A percentile compares a stretch with the other conserved stretches of the same genome.
These are phyloP conservation scores for Phycomyces nitens DNA, from an alignment of 192 early-diverging fungal species.

Conservation along the genomic window DNA sequence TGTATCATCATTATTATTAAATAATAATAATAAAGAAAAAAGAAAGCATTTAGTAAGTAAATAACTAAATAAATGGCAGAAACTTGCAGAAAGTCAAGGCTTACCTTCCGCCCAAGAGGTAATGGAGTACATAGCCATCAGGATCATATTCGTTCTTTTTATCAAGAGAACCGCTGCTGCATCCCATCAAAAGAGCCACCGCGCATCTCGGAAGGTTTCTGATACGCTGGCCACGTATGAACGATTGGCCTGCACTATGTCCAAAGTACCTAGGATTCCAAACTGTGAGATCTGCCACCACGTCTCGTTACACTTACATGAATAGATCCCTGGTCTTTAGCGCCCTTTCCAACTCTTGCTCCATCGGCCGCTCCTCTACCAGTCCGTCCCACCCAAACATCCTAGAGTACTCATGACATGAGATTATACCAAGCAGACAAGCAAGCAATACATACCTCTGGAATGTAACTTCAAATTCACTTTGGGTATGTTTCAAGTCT, in stretches of 20 bases:
- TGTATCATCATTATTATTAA: slow-evolving; percentile 18
- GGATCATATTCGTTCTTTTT: slow-evolving; percentile 87
- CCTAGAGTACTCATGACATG: slow-evolving; percentile 1
- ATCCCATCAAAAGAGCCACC: slow-evolving; percentile 86
- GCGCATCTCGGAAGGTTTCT: slow-evolving; percentile 66
- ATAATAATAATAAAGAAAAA: slow-evolving; percentile 9
- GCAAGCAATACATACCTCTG: slow-evolving; percentile 29
- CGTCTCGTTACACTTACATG: too few relatives aligned
- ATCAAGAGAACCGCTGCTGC: slow-evolving; percentile 83
- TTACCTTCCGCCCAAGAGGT: slow-evolving; percentile 80
- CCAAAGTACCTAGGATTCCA: slow-evolving; percentile 95
- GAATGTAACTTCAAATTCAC: slow-evolving; percentile 62
- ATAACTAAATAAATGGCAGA: background rate
- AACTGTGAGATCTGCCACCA: too few relatives aligned
- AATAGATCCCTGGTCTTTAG: slow-evolving; percentile 36
- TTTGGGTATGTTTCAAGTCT: slow-evolving; percentile 81
- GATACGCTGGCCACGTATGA: slow-evolving; percentile 64
- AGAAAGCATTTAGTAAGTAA: background rate
- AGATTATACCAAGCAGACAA: background rate
- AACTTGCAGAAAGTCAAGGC: background rate
- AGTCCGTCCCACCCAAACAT: slow-evolving; percentile 66
- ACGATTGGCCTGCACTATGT: slow-evolving; percentile 89
- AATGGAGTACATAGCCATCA: slow-evolving; percentile 76
- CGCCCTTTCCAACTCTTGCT: slow-evolving; percentile 45
- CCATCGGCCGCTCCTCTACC: slow-evolving; percentile 62